Evolutionary conservation across 495 filamentous ascomycete genomes (phyloP), one percentile per base, ranked within the genome.

Genomic region (Pyrenula aspistea): DNA sequence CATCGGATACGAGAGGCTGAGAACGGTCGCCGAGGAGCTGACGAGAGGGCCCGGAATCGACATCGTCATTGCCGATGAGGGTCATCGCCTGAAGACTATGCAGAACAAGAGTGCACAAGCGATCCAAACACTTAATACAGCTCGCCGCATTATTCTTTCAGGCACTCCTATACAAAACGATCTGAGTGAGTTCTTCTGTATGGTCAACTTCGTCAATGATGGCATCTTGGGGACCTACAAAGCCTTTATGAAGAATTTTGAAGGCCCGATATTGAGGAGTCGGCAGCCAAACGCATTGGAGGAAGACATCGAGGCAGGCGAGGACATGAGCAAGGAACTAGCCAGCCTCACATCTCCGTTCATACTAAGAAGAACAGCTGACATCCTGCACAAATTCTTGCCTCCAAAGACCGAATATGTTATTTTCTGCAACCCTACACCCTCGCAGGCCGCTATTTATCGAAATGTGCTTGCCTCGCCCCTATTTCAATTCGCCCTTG

Each of bases 121-220:
- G 12, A 90, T 92, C 57, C 81, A 81, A 56, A 79, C 83, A 0
- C 71, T 92, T 2, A 86, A 85, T 60, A 86, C 88, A 0, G 67
- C 77, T 42, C 77, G 81, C 54, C 69, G 86, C 55, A 70, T 90
- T 52, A 85, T 91, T 57, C 72, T 92, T 0, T 87, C 86, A 2
- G 87, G 87, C 0, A 91, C 87, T 0, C 87, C 87, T 19, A 78
- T 91, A 19, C 87, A 91, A 64, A 91, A 91, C 55, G 88, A 92
- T 63, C 68, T 92, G 25, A 80, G 78, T 53, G 87, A 92, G 60
- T 91, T 90, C 69, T 89, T 82, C 64, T 82, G 79, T 21, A 87
- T 87, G 66, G 85, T 89, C 2, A 86, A 92, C 63, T 83, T 91
- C 53, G 83, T 91, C 61, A 92, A 92, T 63, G 86, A 87, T 0